Evolutionary conservation across 2,329 filamentous ascomycete genomes (phyloP), one percentile per base, ranked within the genome.

Genomic region (Penicillium oxalicum): DNA sequence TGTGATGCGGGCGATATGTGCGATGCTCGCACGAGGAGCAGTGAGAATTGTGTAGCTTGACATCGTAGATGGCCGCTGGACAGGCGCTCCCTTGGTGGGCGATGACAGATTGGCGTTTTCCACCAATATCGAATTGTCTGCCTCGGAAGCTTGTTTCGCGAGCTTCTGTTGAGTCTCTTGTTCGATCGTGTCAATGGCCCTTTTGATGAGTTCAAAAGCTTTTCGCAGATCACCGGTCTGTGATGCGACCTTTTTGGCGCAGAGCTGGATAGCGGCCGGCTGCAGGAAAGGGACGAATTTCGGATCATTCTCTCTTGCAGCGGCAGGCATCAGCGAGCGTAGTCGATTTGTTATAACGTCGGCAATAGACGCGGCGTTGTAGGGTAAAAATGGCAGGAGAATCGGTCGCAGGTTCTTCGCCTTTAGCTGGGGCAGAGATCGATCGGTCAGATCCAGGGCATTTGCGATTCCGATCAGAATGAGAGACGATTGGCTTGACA

Each of bases 161-260:
- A 90, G 80, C 55, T 84, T 88, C 54, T 83, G 77, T 50, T 83
- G 82, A 1, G 87, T 91, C 68, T 97, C 91, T 45, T 81, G 77
- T 70, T 97, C 93, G 42, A 96, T 83, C 24, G 95, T 73, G 67
- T 97, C 91, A 48, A 98, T 83, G 3, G 91, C 89, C 46, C 89
- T 83, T 40, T 89, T 86, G 67, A 91, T 90, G 51, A 98, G 88
- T 68, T 96, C 91, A 61, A 97, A 96, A 0, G 91, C 91, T 69
- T 95, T 95, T 52, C 93, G 87, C 42, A 98, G 71, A 67, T 98
- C 93, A 38, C 93, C 93, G 0, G 89, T 95, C 66, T 97, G 91
- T 46, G 87, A 89, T 4, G 93, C 87, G 12, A 98, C 88, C 67
- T 97, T 98, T 67, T 93, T 88, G 6, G 93, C 87, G 66, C 91